These are phyloP conservation scores for Phyllosticta citrichinensis DNA, from an alignment of 2,329 filamentous ascomycete genomes.

Conservation along the genomic window DNA sequence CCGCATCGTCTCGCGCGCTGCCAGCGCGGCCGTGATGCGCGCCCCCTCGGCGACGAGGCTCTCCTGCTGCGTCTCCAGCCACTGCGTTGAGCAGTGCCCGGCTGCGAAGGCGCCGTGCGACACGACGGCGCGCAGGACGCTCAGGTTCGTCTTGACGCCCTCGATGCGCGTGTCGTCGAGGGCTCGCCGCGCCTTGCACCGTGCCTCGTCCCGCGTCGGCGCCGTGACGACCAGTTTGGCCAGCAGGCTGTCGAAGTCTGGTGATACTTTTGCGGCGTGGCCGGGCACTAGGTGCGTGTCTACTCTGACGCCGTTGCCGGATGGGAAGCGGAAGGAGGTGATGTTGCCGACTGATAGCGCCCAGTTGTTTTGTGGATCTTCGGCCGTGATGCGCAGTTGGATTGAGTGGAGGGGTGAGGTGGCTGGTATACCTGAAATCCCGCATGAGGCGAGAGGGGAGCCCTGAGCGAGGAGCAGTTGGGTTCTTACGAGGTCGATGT, in stretches of 20 bases:
- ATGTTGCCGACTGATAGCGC: conserved; percentile 52
- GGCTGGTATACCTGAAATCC: conserved; percentile 20
- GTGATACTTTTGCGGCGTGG: conserved; percentile 36
- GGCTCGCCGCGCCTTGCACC: conserved; percentile 45
- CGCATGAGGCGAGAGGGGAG: conserved; percentile 21
- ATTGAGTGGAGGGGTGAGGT: conserved; percentile 38
- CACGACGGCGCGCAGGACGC: conserved; percentile 45
- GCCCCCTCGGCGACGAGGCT: conserved; percentile 29
- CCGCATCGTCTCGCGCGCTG: conserved; percentile 7
- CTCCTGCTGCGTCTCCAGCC: conserved; percentile 44
- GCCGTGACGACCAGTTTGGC: conserved; percentile 51
- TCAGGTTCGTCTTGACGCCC: conserved; percentile 50
- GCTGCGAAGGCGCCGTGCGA: conserved; percentile 39
- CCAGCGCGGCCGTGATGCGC: conserved; percentile 9
- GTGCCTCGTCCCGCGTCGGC: conserved; percentile 40
- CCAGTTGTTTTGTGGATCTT: conserved; percentile 42
- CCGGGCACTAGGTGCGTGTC: conserved; percentile 44
- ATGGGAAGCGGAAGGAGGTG: conserved; percentile 43
- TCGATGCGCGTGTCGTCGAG: conserved; percentile 45
- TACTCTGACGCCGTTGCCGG: conserved; percentile 47
- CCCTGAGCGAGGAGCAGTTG: conserved; percentile 48
- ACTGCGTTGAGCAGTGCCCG: conserved; percentile 44
- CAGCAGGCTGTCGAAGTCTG: conserved; percentile 50
- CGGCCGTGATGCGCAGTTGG: conserved; percentile 49
- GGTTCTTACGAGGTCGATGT: conserved; percentile 44